These are phyloP conservation scores for Aristolochia californica DNA, from an alignment of 164 flowering plant species.

Conservation along the genomic window DNA sequence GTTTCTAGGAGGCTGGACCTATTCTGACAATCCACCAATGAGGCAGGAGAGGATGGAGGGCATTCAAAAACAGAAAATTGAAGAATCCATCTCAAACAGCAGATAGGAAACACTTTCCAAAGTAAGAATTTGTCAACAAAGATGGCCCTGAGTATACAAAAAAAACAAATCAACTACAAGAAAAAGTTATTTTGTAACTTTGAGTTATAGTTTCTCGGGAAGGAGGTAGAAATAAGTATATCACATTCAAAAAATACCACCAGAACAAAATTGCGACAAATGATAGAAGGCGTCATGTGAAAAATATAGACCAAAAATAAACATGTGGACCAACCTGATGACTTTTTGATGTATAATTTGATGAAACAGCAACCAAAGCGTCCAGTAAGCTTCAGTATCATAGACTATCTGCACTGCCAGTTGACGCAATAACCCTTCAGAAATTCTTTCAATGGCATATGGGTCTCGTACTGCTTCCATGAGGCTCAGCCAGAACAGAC, in stretches of 20 bases:
- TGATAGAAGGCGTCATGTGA: not conserved
- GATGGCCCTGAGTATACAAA: constrained; percentile 47
- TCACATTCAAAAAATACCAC: not conserved
- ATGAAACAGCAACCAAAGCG: constrained; percentile 59
- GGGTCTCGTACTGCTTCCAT: constrained; percentile 67
- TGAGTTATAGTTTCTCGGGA: no score
- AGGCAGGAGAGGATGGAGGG: constrained; percentile 32
- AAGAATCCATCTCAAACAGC: constrained; percentile 86
- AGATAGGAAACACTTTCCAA: constrained; percentile 84
- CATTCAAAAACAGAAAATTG: constrained; percentile 67
- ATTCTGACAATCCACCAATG: constrained; percentile 21
- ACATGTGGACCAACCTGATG: constrained; percentile 36
- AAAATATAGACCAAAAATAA: constrained; percentile 1
- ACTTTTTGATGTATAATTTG: constrained; percentile 28
- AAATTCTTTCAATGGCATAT: constrained; percentile 64
- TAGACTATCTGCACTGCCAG: constrained; percentile 36
- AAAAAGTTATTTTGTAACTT: no score
- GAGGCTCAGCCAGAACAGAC: constrained; percentile 51
- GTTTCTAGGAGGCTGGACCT: constrained; percentile 29
- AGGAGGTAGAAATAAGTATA: no score
- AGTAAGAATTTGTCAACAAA: constrained; percentile 77
- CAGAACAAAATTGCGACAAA: not conserved
- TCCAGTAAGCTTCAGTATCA: constrained; percentile 84
- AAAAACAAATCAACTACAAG: no score
- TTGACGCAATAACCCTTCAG: constrained; percentile 66